These are phyloP conservation scores for Simmondsia chinensis DNA, from an alignment of 148 eudicot genomes.

Conservation along the genomic window DNA sequence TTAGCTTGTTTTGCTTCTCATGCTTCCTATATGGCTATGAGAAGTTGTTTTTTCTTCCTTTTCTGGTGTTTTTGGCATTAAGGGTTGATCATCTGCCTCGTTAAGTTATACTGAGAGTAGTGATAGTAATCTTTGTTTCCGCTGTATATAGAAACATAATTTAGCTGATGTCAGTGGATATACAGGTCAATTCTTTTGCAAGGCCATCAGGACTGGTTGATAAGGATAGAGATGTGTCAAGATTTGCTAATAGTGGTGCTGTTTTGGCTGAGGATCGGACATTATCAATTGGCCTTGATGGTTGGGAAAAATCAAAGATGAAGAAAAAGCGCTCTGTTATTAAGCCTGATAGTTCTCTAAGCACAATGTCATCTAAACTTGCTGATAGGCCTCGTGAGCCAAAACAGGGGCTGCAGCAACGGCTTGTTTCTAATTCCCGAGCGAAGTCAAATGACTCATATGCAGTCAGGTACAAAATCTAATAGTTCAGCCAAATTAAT, in stretches of 20 bases:
- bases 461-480: slow-evolving; percentile 46
- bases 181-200: slow-evolving; percentile 33
- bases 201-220: slow-evolving; percentile 38
- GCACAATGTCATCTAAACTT: slow-evolving; percentile 24
- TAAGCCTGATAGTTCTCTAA: slow-evolving; percentile 44
- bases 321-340: slow-evolving; percentile 62
- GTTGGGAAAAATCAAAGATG: slow-evolving; percentile 62
- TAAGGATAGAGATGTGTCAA: slow-evolving; percentile 36
- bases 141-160: neutral
- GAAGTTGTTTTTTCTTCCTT: too few relatives aligned
- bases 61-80: too few relatives aligned
- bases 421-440: slow-evolving; percentile 33
- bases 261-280: slow-evolving; percentile 37
- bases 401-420: slow-evolving; percentile 48
- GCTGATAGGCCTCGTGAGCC: slow-evolving; percentile 40
- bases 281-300: slow-evolving; percentile 35
- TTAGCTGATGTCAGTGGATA: slow-evolving; percentile 22
- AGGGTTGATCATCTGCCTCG: neutral
- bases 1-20: too few relatives aligned
- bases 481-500: too few relatives aligned
- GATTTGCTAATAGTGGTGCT: slow-evolving; percentile 26
- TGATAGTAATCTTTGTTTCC: too few relatives aligned
- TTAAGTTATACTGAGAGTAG: neutral
- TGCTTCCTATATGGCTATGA: too few relatives aligned
- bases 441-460: slow-evolving; percentile 33